Evolutionary conservation across 345 rosid species (phyloP), one percentile per base, ranked within the genome.

Genomic region (Noccaea bulbosa): DNA sequence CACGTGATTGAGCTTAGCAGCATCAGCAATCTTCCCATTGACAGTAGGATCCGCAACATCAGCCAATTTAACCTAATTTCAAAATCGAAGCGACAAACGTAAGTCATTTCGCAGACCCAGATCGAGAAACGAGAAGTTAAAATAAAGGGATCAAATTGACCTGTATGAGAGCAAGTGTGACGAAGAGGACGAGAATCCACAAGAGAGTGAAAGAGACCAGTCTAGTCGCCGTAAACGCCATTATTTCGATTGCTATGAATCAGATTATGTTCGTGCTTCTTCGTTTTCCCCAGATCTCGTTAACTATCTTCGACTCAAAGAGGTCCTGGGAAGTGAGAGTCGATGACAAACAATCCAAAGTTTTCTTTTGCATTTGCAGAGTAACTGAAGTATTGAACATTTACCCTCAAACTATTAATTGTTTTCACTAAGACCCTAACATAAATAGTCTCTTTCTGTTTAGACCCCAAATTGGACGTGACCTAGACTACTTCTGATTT

Each of bases 121-220:
- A 35, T 73, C 39, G 54, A 40, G 15, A 30, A 35, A 70, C 0
- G 11, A 51, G 27, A 20, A 58, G n/a, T n/a, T n/a, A n/a, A 44
- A 17, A 30, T 15, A 53, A 35, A 24, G 24, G 41, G n/a, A 24
- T 11, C 27, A 45, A 45, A 38, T 27, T 17, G 61, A 89, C 98
- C 93, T 89, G 98, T 52, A 83, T 87, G 72, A 88, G 76, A 73
- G 86, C 81, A 46, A 89, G 85, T 78, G 85, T 82, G 68, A 84
- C 86, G 66, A 86, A 82, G 43, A 89, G 81, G 67, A 83, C 79
- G 49, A 89, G 8, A 12, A 82, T 61, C 92, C 95, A 88, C 47
- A 87, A 47, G 20, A 85, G 62, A 56, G 86, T 78, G 9, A 81
- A 57, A 4, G 87, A 69, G 45, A 82, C 69, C 80, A 78, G 66